Base-by-base conservation (phyloP, 139 green algal species). In the Marvania coccoides region DNA sequence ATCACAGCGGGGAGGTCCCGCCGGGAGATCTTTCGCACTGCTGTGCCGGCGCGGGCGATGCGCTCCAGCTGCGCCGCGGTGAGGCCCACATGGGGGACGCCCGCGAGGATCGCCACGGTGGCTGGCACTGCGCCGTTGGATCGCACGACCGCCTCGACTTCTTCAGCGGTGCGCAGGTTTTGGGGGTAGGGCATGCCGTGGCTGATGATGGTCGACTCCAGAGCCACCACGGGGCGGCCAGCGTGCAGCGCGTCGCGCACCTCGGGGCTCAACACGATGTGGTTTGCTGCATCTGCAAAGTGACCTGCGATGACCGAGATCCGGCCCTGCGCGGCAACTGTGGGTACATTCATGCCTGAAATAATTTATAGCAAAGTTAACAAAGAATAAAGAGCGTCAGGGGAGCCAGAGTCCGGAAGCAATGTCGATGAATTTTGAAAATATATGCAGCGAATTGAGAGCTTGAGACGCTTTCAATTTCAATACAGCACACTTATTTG, bases 181-280 rank as follows among this genome's bases (percentile, higher is more conserved):
- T 95, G 82, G 0, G 94, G 94, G 71, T 88, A 97, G 0, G 94
- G 92, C 94, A 99, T 98, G 35, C 93, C 94, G 64, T 99, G 94
- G 40, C 62, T 87, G 54, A 99, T 90, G 48, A 99, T 99, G 9
- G 94, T 98, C 63, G 67, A 87, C 69, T 99, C 94, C n/a, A 99
- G 72, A 0, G 94, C 94, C 8, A 99, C 93, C 1, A 99, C 85
- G 2, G 93, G 73, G 7, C 31, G 54, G 3, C 78, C 69, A 0
- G 70, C 29, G 1, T 48, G 47, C 5, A 97, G 66, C 0, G 93
- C 92, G 0, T 72, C 30, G 30, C 75, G 36, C 31, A 98, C 92
- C 39, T 96, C 92, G 2, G 64, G 47, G 13, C 45, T 61, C 35
- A 68, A 15, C 15, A 55, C 38, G 2, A 74, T 6, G 38, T 28